phyloP scores from a whole-genome alignment of 116 monocot species.

The Iris pallida region DNA sequence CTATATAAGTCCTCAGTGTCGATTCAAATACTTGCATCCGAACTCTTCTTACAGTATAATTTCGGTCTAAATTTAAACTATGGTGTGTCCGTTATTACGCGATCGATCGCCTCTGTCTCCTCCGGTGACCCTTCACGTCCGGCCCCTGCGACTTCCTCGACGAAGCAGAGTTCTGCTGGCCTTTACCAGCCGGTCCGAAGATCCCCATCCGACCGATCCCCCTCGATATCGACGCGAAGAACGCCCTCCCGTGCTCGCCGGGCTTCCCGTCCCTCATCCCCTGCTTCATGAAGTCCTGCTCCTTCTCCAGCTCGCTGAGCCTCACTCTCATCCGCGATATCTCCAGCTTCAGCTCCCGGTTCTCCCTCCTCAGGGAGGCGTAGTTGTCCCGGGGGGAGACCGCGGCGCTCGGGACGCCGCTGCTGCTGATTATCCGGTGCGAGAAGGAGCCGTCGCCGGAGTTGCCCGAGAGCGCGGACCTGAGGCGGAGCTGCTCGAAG shows the following conservation, averaged over 20 bases:
- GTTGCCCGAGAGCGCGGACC: slow-evolving; percentile 43
- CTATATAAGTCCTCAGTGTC: no score
- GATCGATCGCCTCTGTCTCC: slow-evolving; percentile 27
- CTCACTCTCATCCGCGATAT: slow-evolving; percentile 77
- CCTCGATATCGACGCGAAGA: slow-evolving; percentile 56
- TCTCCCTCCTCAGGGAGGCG: slow-evolving; percentile 79
- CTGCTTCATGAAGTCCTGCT: slow-evolving; percentile 67
- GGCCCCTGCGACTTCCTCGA: slow-evolving; percentile 33
- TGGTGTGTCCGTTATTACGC: background rate
- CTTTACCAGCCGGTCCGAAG: slow-evolving; percentile 28
- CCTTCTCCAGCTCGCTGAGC: slow-evolving; percentile 83
- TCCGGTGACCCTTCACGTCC: slow-evolving; percentile 42
- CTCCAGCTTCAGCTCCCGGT: slow-evolving; percentile 86
- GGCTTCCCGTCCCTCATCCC: slow-evolving; percentile 47
- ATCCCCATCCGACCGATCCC: slow-evolving; percentile 59
- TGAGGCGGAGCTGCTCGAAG: slow-evolving; percentile 82
- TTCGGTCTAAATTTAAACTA: background rate
- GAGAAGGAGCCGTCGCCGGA: slow-evolving; percentile 47
- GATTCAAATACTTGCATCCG: background rate
- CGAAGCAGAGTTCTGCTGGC: slow-evolving; percentile 19
- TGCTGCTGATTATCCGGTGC: slow-evolving; percentile 50
- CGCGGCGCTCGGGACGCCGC: slow-evolving; percentile 58
- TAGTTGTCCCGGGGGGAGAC: slow-evolving; percentile 87
- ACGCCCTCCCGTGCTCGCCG: slow-evolving; percentile 47
- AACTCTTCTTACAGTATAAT: background rate